These are phyloP conservation scores for Persicaria tinctoria DNA, from an alignment of 148 eudicot species.

Conservation along the genomic window DNA sequence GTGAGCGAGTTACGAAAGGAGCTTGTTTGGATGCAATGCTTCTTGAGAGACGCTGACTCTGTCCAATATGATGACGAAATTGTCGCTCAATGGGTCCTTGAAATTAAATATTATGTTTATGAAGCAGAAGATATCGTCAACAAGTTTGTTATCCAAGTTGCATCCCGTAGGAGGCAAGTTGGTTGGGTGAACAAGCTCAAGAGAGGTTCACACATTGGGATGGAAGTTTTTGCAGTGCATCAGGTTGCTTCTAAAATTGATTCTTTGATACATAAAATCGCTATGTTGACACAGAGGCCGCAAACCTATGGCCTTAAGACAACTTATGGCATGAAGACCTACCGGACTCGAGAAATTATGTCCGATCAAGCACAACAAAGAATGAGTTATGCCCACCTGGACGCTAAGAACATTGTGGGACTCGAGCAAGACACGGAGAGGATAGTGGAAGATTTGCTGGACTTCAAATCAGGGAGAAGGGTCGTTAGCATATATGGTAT, in stretches of 20 bases:
- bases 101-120: conserved; percentile 26
- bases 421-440: conserved; percentile 21
- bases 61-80: too few species aligned
- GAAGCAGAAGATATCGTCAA: conserved; percentile 31
- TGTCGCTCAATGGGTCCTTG: conserved; percentile 22
- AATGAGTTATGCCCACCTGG: too few species aligned
- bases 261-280: conserved; percentile 18
- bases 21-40: too few species aligned
- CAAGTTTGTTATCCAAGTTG: conserved; percentile 14
- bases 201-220: conserved; percentile 21
- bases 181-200: conserved; percentile 14
- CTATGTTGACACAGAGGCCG: conserved; percentile 21
- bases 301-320: conserved; percentile 26
- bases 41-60: too few species aligned
- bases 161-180: neutral
- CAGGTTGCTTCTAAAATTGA: conserved; percentile 21
- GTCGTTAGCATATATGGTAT: conserved; percentile 24
- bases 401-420: conserved; percentile 16
- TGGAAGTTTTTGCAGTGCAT: conserved; percentile 20
- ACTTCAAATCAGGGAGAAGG: neutral
- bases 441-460: conserved; percentile 19
- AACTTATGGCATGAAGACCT: conserved; percentile 10
- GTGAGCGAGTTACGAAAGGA: too few species aligned
- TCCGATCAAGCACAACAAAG: neutral
- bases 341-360: conserved; percentile 3